A percentile compares a stretch with the other conserved stretches of the same genome.
These are phyloP conservation scores for Pochonia chlamydosporia DNA, from an alignment of 2,329 filamentous ascomycete genomes.

Conservation along the genomic window DNA sequence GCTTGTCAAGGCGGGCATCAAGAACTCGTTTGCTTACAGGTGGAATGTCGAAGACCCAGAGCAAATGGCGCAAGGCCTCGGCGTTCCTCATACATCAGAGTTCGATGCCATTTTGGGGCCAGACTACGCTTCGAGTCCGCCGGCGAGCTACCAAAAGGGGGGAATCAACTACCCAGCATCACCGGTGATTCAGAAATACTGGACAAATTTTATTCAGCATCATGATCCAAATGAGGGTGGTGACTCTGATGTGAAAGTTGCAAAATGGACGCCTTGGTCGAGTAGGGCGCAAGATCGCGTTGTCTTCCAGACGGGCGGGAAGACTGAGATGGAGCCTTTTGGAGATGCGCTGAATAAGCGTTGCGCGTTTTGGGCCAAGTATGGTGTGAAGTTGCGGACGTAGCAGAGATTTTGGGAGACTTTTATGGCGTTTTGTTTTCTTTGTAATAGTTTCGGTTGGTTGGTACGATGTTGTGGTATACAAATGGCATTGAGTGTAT, in stretches of 20 bases:
- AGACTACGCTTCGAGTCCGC: constrained; percentile 43
- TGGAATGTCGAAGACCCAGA: constrained; percentile 60
- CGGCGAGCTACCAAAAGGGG: constrained; percentile 47
- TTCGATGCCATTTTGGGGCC: constrained; percentile 62
- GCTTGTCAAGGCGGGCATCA: constrained; percentile 24
- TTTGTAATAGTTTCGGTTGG: no score
- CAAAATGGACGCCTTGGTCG: constrained; percentile 36
- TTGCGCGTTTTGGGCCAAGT: constrained; percentile 20
- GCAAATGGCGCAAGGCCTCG: constrained; percentile 47
- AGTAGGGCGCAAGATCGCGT: constrained; percentile 23
- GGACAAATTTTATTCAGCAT: constrained; percentile 64
- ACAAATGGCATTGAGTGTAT: no score
- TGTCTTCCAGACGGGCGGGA: constrained; percentile 33
- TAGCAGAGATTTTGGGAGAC: constrained; percentile 3
- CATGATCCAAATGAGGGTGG: constrained; percentile 56
- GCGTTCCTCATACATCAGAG: constrained; percentile 64
- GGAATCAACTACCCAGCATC: constrained; percentile 52
- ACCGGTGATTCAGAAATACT: constrained; percentile 61
- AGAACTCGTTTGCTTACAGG: constrained; percentile 59
- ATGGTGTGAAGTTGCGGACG: constrained; percentile 15
- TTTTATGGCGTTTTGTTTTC: no score
- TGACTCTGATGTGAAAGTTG: constrained; percentile 18
- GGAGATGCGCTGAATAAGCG: constrained; percentile 17
- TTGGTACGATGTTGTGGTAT: no score
- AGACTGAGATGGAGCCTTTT: constrained; percentile 33